These are phyloP conservation scores for Globisporangium carolinianum DNA, from an alignment of 352 stramenopile species.

Conservation along the genomic window DNA sequence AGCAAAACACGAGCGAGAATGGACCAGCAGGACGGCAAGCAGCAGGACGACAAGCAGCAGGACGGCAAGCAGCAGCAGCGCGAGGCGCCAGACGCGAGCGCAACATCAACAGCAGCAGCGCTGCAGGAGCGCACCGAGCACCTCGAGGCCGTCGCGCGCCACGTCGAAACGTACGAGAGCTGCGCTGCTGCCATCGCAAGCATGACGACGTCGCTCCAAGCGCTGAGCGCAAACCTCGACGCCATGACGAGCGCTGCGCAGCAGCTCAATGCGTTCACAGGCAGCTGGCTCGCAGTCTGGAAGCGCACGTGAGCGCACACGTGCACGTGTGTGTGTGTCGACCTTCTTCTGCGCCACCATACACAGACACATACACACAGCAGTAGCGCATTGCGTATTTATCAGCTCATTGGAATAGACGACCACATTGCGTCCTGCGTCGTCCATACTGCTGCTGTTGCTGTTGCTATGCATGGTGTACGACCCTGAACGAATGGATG, in stretches of 20 bases:
- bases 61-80: background rate
- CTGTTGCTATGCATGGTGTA: too few species aligned
- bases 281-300: conserved; percentile 68
- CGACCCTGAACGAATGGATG: too few species aligned
- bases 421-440: background rate
- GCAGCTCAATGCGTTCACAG: conserved; percentile 70
- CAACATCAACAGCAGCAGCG: too few species aligned
- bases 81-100: conserved; percentile 11
- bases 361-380: background rate
- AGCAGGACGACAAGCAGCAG: background rate
- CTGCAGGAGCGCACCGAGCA: conserved; percentile 30
- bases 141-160: conserved; percentile 31
- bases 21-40: background rate
- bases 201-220: conserved; percentile 49
- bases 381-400: conserved; percentile 7
- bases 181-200: conserved; percentile 42
- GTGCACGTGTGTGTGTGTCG: background rate
- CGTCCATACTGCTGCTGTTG: too few species aligned
- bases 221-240: conserved; percentile 59
- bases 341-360: background rate
- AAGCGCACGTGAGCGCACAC: conserved; percentile 24
- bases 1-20: too few species aligned
- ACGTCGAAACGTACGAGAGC: conserved; percentile 60
- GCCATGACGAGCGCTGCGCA: conserved; percentile 56
- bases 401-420: conserved; percentile 4